phyloP scores from a whole-genome alignment of 2,329 filamentous ascomycete genomes.

The Clonostachys chloroleuca region DNA sequence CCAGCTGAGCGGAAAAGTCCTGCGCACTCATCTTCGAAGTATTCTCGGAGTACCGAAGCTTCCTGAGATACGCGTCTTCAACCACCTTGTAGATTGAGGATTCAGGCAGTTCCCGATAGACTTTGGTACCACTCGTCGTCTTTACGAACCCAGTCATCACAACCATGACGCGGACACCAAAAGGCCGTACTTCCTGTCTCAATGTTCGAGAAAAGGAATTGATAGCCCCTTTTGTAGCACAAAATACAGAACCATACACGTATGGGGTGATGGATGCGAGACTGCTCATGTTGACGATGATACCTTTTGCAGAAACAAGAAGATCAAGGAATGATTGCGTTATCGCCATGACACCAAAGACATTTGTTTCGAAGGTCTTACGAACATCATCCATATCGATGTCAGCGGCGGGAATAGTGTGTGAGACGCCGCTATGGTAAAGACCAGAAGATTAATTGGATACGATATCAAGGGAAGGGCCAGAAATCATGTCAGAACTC shows the following conservation, averaged over 20 bases:
- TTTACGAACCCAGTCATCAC: slow-evolving; percentile 49
- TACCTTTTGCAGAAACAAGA: slow-evolving; percentile 42
- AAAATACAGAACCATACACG: slow-evolving; percentile 48
- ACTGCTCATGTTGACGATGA: slow-evolving; percentile 52
- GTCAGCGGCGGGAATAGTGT: slow-evolving; percentile 47
- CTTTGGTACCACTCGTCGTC: slow-evolving; percentile 41
- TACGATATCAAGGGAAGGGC: neutral
- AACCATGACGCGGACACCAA: slow-evolving; percentile 52
- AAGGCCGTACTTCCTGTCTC: slow-evolving; percentile 47
- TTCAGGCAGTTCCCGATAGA: slow-evolving; percentile 32
- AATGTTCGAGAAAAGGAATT: slow-evolving; percentile 47
- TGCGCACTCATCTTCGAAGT: too few species aligned
- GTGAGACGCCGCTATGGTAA: slow-evolving; percentile 37
- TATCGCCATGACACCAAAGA: slow-evolving; percentile 54
- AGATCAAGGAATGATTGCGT: slow-evolving; percentile 42
- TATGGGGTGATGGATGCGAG: slow-evolving; percentile 45
- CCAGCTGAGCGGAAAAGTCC: too few species aligned
- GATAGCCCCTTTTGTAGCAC: slow-evolving; percentile 51
- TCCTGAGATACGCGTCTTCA: slow-evolving; percentile 14
- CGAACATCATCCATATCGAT: slow-evolving; percentile 47
- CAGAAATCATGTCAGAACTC: slow-evolving; percentile 1
- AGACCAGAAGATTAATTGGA: too few species aligned
- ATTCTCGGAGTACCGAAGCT: too few species aligned
- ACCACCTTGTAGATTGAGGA: slow-evolving; percentile 42
- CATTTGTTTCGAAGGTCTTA: slow-evolving; percentile 50